Evolutionary conservation across 345 rosid species (phyloP).

Genomic region (Eutrema japonicum): DNA sequence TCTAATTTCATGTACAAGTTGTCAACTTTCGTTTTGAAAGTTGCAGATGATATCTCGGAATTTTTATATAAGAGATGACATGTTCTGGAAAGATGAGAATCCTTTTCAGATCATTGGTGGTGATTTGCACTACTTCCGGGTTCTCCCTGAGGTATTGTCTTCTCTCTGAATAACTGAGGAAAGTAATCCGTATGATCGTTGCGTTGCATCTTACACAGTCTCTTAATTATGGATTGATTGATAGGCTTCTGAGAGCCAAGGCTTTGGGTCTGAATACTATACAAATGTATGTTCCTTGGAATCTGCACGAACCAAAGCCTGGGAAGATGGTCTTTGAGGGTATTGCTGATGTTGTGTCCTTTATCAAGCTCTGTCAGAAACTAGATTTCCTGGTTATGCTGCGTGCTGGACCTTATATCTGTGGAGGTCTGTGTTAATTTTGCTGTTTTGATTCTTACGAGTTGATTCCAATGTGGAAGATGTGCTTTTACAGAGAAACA

Average conservation of each 20-base stretch:
- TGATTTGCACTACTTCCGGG: slow-evolving; percentile 89
- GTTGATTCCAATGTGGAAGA: background rate
- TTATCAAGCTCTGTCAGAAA: slow-evolving; percentile 78
- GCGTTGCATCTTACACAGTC: background rate
- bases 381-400: slow-evolving; percentile 86
- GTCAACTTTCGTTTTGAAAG: background rate
- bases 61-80: slow-evolving; percentile 75
- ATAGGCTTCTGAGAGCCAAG: slow-evolving; percentile 82
- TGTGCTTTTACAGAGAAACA: background rate
- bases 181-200: background rate
- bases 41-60: slow-evolving; percentile 39
- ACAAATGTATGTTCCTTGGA: slow-evolving; percentile 95
- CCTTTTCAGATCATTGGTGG: slow-evolving; percentile 87
- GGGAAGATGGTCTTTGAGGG: slow-evolving; percentile 74
- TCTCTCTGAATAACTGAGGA: background rate
- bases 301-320: slow-evolving; percentile 90
- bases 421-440: slow-evolving; percentile 63
- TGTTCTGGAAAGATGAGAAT: slow-evolving; percentile 78
- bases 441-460: background rate
- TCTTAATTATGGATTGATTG: background rate
- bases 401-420: slow-evolving; percentile 92
- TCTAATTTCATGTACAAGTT: slow-evolving; percentile 17
- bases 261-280: slow-evolving; percentile 87
- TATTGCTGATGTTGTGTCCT: slow-evolving; percentile 72
- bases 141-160: slow-evolving; percentile 72